Conservation (phyloP, 768 basidiomycete genomes). For the Psilocybe cubensis region DNA sequence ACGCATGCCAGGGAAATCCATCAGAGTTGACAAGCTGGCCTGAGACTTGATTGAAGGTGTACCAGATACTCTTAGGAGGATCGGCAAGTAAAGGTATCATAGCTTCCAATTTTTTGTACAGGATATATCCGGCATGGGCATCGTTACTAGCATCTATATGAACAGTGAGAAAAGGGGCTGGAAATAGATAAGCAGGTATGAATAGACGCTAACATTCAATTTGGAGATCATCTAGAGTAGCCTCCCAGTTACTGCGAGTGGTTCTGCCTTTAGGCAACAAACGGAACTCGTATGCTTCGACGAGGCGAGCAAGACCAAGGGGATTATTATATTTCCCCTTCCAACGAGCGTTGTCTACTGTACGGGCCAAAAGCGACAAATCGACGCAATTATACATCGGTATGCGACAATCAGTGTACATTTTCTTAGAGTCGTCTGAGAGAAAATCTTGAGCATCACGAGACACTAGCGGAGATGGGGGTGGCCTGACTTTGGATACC, state of each 20-base stretch:
- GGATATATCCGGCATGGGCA: slow-evolving; percentile 60
- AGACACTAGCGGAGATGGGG: slow-evolving; percentile 12
- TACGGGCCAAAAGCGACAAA: slow-evolving; percentile 67
- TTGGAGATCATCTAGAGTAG: slow-evolving; percentile 44
- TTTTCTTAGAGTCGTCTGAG: slow-evolving; percentile 70
- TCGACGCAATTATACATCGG: slow-evolving; percentile 62
- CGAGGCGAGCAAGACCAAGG: slow-evolving; percentile 67
- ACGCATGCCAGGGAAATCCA: slow-evolving; percentile 53
- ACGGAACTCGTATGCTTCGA: slow-evolving; percentile 61
- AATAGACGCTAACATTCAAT: slow-evolving; percentile 55
- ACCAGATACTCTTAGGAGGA: slow-evolving; percentile 47
- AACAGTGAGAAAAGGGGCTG: slow-evolving; percentile 3
- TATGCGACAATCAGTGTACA: slow-evolving; percentile 54
- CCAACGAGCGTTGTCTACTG: slow-evolving; percentile 73
- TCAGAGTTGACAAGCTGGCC: slow-evolving; percentile 50
- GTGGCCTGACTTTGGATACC: slow-evolving; percentile 63
- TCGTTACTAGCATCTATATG: slow-evolving; percentile 72
- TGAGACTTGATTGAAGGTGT: slow-evolving; percentile 56
- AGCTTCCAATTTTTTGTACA: slow-evolving; percentile 49
- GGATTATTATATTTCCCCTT: slow-evolving; percentile 65
- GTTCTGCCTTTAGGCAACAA: slow-evolving; percentile 60
- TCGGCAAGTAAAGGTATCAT: slow-evolving; percentile 42
- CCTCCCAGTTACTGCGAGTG: slow-evolving; percentile 77
- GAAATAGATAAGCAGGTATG: neutral
- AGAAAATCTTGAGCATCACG: slow-evolving; percentile 10